phyloP scores from a whole-genome alignment of 2,329 filamentous ascomycete genomes.

The Alternaria solani region DNA sequence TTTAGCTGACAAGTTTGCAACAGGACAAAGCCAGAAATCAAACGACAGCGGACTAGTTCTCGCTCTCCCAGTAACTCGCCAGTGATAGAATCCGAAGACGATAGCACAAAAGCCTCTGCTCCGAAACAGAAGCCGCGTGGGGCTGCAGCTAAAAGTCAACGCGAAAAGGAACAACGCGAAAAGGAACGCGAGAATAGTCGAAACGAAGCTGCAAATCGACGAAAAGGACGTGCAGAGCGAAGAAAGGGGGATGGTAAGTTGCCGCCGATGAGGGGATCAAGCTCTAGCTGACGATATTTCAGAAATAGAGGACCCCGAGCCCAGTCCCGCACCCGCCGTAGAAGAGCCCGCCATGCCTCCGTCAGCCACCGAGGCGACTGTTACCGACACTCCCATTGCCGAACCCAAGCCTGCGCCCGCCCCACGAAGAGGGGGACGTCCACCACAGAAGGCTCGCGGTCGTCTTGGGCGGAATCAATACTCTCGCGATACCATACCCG shows the following conservation, averaged over 20 bases:
- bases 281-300: conserved; percentile 27
- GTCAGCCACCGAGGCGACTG: conserved; percentile 32
- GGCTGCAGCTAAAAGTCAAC: conserved; percentile 59
- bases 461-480: conserved; percentile 52
- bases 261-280: conserved; percentile 14
- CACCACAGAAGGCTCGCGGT: conserved; percentile 43
- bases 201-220: conserved; percentile 77
- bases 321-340: conserved; percentile 29
- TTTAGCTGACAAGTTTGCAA: conserved; percentile 40
- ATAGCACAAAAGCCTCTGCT: conserved; percentile 57
- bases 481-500: conserved; percentile 44
- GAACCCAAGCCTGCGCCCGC: conserved; percentile 40
- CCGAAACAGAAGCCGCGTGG: conserved; percentile 56
- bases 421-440: conserved; percentile 46
- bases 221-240: conserved; percentile 82
- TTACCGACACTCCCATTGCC: conserved; percentile 36
- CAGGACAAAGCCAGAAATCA: conserved; percentile 75
- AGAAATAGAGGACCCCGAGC: conserved; percentile 43
- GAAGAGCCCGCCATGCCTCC: conserved; percentile 40
- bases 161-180: conserved; percentile 68
- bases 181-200: conserved; percentile 76
- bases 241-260: conserved; percentile 79
- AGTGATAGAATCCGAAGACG: conserved; percentile 77
- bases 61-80: conserved; percentile 56
- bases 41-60: conserved; percentile 79